Evolutionary conservation across 1,284 basidiomycete genomes (phyloP), one percentile per base, ranked within the genome.

Genomic region (Trichosporon sp.): DNA sequence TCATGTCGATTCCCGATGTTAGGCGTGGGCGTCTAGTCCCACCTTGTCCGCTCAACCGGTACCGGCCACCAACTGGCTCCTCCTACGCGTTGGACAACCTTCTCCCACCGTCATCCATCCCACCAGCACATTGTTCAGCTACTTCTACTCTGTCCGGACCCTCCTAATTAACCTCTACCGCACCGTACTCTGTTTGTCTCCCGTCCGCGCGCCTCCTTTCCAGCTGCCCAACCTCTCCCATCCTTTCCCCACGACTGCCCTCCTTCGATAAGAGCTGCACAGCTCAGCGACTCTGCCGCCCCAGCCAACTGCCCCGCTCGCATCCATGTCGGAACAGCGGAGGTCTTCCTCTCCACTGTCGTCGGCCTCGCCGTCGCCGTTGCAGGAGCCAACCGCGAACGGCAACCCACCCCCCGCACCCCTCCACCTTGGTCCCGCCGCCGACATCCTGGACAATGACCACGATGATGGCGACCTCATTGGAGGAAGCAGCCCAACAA

Each of bases 401-500:
- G 67, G 54, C 5, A 40, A 38, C 40, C 21, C 59, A 4, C 40
- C 67, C 4, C 67, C 65, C 6, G 54, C 71, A 0, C 26, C 65
- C 8, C 67, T 74, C 61, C 48, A 70, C 51, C 70, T 74, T 14
- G 70, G 73, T 21, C 37, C 70, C 8, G 32, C 73, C 7, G 69
- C 67, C 14, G 66, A 63, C 59, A 40, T 1, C 21, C 65, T 63
- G 14, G 59, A 35, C 31, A 35, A 63, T 1, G 21, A 11, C 11
- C 65, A 68, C 35, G 68, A 70, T 1, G 71, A 74, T 0, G 65
- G 65, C 14, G 73, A 70, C 56, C 66, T 74, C 31, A 31, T 74
- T 6, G 73, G 73, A 21, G 70, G 74, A 26, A 75, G 74, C 65
- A 73, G 72, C 40, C 74, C 74, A n/a, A 75, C 74, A 14, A 75